These are phyloP conservation scores for Arthrobotrys megalospora DNA, from an alignment of 2,329 filamentous ascomycete species.

Conservation along the genomic window DNA sequence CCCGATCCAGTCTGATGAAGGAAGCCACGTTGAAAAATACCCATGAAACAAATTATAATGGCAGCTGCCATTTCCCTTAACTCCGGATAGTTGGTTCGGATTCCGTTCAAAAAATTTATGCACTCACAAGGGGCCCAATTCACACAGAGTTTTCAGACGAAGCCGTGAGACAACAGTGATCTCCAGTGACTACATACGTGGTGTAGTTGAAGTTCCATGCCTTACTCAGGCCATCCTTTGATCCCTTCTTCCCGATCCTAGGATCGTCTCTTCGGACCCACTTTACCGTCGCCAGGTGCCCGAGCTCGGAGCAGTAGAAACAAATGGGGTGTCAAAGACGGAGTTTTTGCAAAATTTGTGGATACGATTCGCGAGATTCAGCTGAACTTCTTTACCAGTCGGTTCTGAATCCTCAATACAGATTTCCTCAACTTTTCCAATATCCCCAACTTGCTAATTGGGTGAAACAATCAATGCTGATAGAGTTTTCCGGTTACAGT, in stretches of 20 bases:
- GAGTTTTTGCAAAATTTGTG: conserved; percentile 2
- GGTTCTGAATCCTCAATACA: conserved; percentile 13
- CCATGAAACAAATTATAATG: conserved; percentile 15
- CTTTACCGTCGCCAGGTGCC: conserved; percentile 24
- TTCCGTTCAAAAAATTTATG: conserved; percentile 45
- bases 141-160: conserved; percentile 43
- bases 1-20: conserved; percentile 23
- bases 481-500: conserved; percentile 9
- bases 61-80: conserved; percentile 45
- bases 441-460: not conserved
- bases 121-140: conserved; percentile 55
- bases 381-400: not conserved
- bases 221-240: conserved; percentile 16
- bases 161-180: conserved; percentile 37
- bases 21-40: conserved; percentile 23
- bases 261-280: conserved; percentile 31
- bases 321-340: conserved; percentile 4
- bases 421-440: conserved; percentile 2
- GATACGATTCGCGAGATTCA: conserved; percentile 25
- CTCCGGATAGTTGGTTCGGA: conserved; percentile 39
- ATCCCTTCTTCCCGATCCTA: conserved; percentile 9
- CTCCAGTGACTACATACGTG: conserved; percentile 28
- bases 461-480: conserved; percentile 20
- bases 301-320: not conserved
- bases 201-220: conserved; percentile 19